phyloP scores from a whole-genome alignment of 2,329 filamentous ascomycete genomes.

The Pseudogymnoascus sp. region DNA sequence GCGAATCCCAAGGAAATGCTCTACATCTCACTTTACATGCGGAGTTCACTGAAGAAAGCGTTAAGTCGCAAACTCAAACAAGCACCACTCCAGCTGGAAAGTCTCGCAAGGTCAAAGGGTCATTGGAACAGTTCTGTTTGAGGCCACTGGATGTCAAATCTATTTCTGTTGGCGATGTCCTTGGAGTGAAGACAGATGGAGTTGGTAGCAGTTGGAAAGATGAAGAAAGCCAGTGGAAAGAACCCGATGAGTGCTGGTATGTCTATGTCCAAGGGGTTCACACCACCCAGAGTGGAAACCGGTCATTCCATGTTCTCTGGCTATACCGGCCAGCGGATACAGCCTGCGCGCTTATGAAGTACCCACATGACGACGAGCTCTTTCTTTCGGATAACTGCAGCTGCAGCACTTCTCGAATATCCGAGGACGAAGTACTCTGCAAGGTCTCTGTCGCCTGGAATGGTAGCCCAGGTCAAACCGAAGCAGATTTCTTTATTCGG shows the following conservation, averaged over 20 bases:
- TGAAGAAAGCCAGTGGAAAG: slow-evolving; percentile 35
- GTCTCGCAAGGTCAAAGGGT: neutral
- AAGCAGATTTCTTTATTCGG: slow-evolving; percentile 51
- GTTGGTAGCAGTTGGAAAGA: slow-evolving; percentile 49
- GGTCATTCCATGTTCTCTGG: slow-evolving; percentile 60
- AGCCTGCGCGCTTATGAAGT: slow-evolving; percentile 57
- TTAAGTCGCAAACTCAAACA: neutral
- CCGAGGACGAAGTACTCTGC: slow-evolving; percentile 46
- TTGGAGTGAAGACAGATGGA: slow-evolving; percentile 37
- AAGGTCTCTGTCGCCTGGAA: slow-evolving; percentile 53
- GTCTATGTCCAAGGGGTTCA: slow-evolving; percentile 57
- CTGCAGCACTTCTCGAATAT: slow-evolving; percentile 43
- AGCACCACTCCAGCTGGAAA: neutral
- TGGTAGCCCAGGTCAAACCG: slow-evolving; percentile 35
- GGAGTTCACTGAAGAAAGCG: neutral
- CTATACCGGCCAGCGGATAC: slow-evolving; percentile 66
- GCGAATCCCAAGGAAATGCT: slow-evolving; percentile 12
- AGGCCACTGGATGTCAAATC: slow-evolving; percentile 37
- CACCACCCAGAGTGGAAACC: slow-evolving; percentile 27
- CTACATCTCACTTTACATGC: slow-evolving; percentile 11
- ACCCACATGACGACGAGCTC: slow-evolving; percentile 63
- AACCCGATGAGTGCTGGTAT: slow-evolving; percentile 54
- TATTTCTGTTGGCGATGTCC: slow-evolving; percentile 41
- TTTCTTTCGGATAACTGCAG: slow-evolving; percentile 73
- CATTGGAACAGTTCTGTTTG: slow-evolving; percentile 20